phyloP scores from a whole-genome alignment of 306 rosid species.

The Lagenaria siceraria region DNA sequence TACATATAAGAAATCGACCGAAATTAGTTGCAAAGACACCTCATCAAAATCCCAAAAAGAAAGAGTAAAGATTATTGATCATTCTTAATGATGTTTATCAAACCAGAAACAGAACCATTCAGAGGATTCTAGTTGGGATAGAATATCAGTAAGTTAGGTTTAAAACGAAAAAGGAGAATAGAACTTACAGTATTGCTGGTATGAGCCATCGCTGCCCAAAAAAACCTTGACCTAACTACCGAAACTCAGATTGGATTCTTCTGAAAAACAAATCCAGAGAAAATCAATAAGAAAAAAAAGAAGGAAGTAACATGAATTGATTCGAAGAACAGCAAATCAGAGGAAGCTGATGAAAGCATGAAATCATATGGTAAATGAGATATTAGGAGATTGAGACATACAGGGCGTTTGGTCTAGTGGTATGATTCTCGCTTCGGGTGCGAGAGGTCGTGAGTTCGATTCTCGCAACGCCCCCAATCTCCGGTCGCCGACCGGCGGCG shows the following conservation, averaged over 20 bases:
- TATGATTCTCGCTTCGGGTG: slow-evolving; percentile 70
- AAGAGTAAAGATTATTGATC: not conserved
- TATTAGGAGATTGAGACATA: too few species aligned
- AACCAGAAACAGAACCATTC: not conserved
- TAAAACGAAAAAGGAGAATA: not conserved
- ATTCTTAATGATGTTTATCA: not conserved
- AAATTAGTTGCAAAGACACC: not conserved
- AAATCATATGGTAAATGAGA: not conserved
- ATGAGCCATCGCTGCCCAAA: slow-evolving; percentile 35
- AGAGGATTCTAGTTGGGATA: not conserved
- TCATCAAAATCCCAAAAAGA: not conserved
- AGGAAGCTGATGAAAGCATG: not conserved
- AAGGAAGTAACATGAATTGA: not conserved
- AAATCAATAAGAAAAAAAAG: not conserved
- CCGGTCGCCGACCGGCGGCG: not conserved
- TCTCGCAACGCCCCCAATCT: slow-evolving; percentile 42
- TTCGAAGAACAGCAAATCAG: not conserved
- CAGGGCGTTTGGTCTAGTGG: slow-evolving; percentile 70
- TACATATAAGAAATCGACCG: slow-evolving; percentile 5
- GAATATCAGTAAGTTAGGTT: not conserved
- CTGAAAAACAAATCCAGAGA: not conserved
- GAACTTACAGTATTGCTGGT: slow-evolving; percentile 51
- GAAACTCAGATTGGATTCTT: not conserved
- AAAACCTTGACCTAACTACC: not conserved
- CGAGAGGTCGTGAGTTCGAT: slow-evolving; percentile 60